Percentiles rank a stretch among this genome's conserved stretches.
These are phyloP conservation scores for Penicillium palitans DNA, from an alignment of 2,329 filamentous ascomycete species.

Conservation along the genomic window DNA sequence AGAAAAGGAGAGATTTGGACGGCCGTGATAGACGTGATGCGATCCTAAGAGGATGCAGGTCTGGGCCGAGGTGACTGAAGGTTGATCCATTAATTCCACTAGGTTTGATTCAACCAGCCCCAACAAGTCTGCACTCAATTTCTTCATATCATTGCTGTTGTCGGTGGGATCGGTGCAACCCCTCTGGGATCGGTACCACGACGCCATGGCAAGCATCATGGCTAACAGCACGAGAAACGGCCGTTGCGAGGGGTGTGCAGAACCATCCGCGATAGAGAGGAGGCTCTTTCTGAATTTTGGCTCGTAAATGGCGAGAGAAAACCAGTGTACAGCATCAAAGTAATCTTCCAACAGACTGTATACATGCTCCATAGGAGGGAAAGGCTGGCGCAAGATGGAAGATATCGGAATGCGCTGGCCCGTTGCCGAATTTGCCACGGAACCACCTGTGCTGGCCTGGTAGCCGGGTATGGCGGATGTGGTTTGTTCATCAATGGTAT, in stretches of 20 bases:
- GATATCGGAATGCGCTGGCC: constrained; percentile 28
- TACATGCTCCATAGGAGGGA: constrained; percentile 34
- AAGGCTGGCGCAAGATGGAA: constrained; percentile 28
- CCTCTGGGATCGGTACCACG: constrained; percentile 41
- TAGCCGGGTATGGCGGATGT: constrained; percentile 41
- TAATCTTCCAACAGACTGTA: constrained; percentile 43
- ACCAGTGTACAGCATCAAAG: constrained; percentile 48
- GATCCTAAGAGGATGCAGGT: constrained; percentile 44
- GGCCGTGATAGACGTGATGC: constrained; percentile 46
- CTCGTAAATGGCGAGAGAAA: constrained; percentile 47
- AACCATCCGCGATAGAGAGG: constrained; percentile 35
- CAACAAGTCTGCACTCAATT: constrained; percentile 20
- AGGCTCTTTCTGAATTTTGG: constrained; percentile 41
- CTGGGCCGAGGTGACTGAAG: constrained; percentile 41
- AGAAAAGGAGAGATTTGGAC: constrained; percentile 43
- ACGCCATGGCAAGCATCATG: constrained; percentile 41
- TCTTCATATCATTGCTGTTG: constrained; percentile 12
- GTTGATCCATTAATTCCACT: constrained; percentile 45
- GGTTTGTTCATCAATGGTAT: constrained; percentile 30
- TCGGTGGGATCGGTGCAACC: constrained; percentile 15
- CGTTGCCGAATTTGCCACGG: constrained; percentile 4
- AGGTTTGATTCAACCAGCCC: constrained; percentile 35
- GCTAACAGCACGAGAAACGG: constrained; percentile 42
- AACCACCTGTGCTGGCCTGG: constrained; percentile 12
- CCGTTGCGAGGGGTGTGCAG: constrained; percentile 36